Base-by-base conservation (phyloP, 371 early-diverging fungal genomes). In the Smittium culicis region DNA sequence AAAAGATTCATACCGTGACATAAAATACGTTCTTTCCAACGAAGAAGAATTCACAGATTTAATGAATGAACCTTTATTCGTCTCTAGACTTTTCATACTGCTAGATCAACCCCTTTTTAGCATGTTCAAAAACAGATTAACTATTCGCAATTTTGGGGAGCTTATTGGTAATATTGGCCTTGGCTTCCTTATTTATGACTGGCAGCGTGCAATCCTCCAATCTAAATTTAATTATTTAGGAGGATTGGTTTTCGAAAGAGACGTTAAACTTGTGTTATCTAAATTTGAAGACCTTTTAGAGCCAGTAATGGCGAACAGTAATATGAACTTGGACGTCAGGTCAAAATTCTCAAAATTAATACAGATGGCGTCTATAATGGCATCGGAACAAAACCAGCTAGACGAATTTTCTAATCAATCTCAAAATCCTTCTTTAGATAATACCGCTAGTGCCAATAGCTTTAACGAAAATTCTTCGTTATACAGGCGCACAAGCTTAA, bases 21-120 rank as follows among this genome's bases (percentile, higher is more conserved):
- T 91, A 66, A 90, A 88, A 71, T 95, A 95, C 68, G 88, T 89
- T 0, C 77, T 94, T 32, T 83, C 86, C 25, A 92, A 93, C 66
- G 93, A 93, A 33, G 57, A 57, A 20, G 94, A 95, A 74, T 94
- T 92, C 73, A 83, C 85, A 54, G 91, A 89, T 68, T 83, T 86
- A 54, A 90, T 91, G 61, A 79, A 85, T 16, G 84, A 86, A 66
- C 87, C 89, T 61, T 70, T 80, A 45, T 90, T 93, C 45, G 45
- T 45, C 45, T 11, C 45, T 45, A 45, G 45, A 45, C 45, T 45
- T 45, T 45, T 45, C 20, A 45, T 11, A 45, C 5, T 5, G 20
- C 20, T 45, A 45, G 45, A 45, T 20, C 45, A 11, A 11, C 45
- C 45, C 20, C 45, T 45, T 45, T 45, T 45, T 20, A 20, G 11